phyloP scores from a whole-genome alignment of 129 eudicot species.

The Artemisia annua region DNA sequence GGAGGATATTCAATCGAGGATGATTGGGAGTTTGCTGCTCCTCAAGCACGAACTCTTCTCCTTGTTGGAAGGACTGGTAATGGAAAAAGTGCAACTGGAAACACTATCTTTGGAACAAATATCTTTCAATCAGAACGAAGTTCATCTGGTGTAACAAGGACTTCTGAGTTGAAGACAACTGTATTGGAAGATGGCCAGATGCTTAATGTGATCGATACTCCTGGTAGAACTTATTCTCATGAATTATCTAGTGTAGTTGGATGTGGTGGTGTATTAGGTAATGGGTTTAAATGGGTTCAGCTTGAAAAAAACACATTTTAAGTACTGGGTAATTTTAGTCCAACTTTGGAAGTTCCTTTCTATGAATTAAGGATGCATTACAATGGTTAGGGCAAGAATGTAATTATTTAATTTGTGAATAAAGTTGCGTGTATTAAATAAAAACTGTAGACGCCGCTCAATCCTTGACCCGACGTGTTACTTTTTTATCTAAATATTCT shows the following conservation, averaged over 20 bases:
- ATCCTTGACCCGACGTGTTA: too few relatives aligned
- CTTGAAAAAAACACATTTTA: neutral
- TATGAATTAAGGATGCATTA: too few relatives aligned
- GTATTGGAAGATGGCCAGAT: conserved; percentile 13
- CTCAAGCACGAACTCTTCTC: conserved; percentile 46
- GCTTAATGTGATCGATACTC: conserved; percentile 25
- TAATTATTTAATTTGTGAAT: too few relatives aligned
- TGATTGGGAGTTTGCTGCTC: conserved; percentile 53
- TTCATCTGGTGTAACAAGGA: conserved; percentile 15
- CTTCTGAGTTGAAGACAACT: neutral
- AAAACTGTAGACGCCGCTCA: too few relatives aligned
- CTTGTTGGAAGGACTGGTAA: conserved; percentile 70
- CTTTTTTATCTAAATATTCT: too few relatives aligned
- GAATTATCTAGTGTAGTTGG: neutral
- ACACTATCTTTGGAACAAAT: conserved; percentile 50
- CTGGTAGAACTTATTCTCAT: conserved; percentile 9
- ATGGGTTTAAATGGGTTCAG: neutral
- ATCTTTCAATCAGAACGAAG: conserved; percentile 3
- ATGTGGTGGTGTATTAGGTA: neutral
- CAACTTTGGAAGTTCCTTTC: too few relatives aligned
- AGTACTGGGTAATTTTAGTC: neutral
- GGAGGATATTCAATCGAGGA: conserved; percentile 56
- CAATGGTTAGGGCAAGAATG: too few relatives aligned
- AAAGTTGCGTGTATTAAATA: too few relatives aligned
- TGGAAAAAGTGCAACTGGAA: conserved; percentile 83